Evolutionary conservation across 768 basidiomycete genomes (phyloP), one percentile per base, ranked within the genome.

Genomic region (Lactarius akahatsu): DNA sequence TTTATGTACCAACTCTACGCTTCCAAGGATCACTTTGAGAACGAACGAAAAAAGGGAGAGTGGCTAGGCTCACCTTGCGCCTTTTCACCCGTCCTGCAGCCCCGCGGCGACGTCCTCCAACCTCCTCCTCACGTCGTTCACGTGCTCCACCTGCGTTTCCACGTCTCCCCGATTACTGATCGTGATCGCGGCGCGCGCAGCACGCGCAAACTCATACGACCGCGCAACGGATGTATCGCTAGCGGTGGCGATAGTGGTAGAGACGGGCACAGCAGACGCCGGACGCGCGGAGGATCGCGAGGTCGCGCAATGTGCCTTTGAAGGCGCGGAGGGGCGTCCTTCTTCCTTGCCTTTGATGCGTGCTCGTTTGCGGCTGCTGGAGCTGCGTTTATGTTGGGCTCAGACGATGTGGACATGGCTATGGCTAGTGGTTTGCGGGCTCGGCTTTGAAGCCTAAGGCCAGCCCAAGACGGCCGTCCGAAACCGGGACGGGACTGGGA

Each of bases 211-310:
- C 65, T 85, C 82, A 68, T 82, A 81, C 15, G 91, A 90, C 56
- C 76, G 77, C 67, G 80, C 74, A 18, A 89, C 80, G 32, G 81
- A 78, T 50, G 70, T 68, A 43, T 82, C 77, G 20, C 77, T 63
- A 41, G 54, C 47, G 60, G 55, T 30, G 1, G 60, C 30, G 5
- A 61, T 26, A 13, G 52, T 32, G 7, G 61, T 30, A 15, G 57
- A 30, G 16, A 56, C 40, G 11, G 65, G 55, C 6, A 65, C 28
- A 45, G 66, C 81, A 77, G 55, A 82, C 65, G 28, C 82, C 84
- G 10, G 87, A 85, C 32, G 85, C 84, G 34, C 88, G 84, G 23
- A 92, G 77, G 38, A 90, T 75, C 7, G 91, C 90, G 26, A 93
- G 83, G 75, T 93, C 91, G 15, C 82, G 86, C 43, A 92, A 80